A percentile compares a stretch with the other conserved stretches of the same genome.
phyloP scores from a whole-genome alignment of 2,329 filamentous ascomycete genomes.

The Neophaeococcomyces mojaviensis region DNA sequence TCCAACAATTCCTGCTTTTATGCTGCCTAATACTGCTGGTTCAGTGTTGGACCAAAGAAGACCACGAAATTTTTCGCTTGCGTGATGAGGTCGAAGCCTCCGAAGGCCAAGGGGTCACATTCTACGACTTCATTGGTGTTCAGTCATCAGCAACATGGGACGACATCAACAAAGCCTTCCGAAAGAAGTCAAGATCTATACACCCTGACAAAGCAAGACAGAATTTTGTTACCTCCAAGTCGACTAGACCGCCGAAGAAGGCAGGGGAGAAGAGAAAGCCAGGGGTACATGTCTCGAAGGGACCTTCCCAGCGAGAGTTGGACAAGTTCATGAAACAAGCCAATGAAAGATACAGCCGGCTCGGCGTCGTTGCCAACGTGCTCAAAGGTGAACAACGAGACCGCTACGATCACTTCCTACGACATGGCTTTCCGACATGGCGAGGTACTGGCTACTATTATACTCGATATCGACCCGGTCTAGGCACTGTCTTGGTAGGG shows the following conservation, averaged over 20 bases:
- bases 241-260: constrained; percentile 46
- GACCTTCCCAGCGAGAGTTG: constrained; percentile 74
- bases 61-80: constrained; percentile 96
- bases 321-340: constrained; percentile 78
- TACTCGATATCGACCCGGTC: constrained; percentile 79
- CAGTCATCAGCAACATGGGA: constrained; percentile 66
- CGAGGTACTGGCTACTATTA: constrained; percentile 99
- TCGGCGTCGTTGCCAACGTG: constrained; percentile 78
- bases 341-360: constrained; percentile 73
- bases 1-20: constrained; percentile 61
- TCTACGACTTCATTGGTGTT: constrained; percentile 88
- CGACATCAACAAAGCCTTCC: constrained; percentile 89
- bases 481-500: constrained; percentile 75
- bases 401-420: constrained; percentile 89
- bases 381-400: constrained; percentile 72
- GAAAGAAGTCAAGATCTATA: constrained; percentile 71
- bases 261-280: constrained; percentile 49
- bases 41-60: constrained; percentile 81
- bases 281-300: constrained; percentile 60
- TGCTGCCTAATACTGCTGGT: constrained; percentile 59
- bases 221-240: constrained; percentile 64
- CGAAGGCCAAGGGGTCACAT: constrained; percentile 73
- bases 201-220: constrained; percentile 96
- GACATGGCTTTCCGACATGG: constrained; percentile 91
- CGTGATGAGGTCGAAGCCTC: constrained; percentile 72